phyloP scores from a whole-genome alignment of 352 stramenopile genomes.

The Lagenidium giganteum region DNA sequence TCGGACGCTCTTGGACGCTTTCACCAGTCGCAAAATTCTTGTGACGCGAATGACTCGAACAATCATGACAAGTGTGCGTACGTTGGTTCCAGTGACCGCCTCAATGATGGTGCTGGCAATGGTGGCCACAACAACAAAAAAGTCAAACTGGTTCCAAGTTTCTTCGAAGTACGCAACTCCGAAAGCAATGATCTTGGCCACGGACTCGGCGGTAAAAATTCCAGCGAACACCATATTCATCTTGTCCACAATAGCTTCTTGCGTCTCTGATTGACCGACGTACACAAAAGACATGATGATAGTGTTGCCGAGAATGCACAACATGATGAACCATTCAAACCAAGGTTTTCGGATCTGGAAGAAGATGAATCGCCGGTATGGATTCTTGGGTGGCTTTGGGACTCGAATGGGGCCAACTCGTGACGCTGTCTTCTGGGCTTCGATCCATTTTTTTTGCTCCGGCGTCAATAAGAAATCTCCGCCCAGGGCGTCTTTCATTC shows the following conservation, averaged over 20 bases:
- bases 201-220: slow-evolving; percentile 80
- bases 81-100: slow-evolving; percentile 37
- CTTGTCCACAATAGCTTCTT: slow-evolving; percentile 53
- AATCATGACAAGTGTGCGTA: slow-evolving; percentile 82
- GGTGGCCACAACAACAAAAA: slow-evolving; percentile 71
- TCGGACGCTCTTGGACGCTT: slow-evolving; percentile 81
- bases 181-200: slow-evolving; percentile 78
- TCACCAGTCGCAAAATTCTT: slow-evolving; percentile 79
- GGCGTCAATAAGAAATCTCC: slow-evolving; percentile 63
- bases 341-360: slow-evolving; percentile 33
- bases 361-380: slow-evolving; percentile 26
- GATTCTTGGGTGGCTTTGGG: slow-evolving; percentile 35
- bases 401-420: slow-evolving; percentile 35
- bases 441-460: slow-evolving; percentile 70
- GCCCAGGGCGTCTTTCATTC: slow-evolving; percentile 60
- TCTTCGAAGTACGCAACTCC: slow-evolving; percentile 74
- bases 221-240: slow-evolving; percentile 79
- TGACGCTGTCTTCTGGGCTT: slow-evolving; percentile 49
- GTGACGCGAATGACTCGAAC: slow-evolving; percentile 90
- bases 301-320: slow-evolving; percentile 86
- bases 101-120: slow-evolving; percentile 58
- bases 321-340: slow-evolving; percentile 77
- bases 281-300: slow-evolving; percentile 77
- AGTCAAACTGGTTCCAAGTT: slow-evolving; percentile 86
- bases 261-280: no score